Percentiles rank a stretch among this genome's conserved stretches.
phyloP scores from a whole-genome alignment of 2,329 filamentous ascomycete species.

The Pezicula carpinea region DNA sequence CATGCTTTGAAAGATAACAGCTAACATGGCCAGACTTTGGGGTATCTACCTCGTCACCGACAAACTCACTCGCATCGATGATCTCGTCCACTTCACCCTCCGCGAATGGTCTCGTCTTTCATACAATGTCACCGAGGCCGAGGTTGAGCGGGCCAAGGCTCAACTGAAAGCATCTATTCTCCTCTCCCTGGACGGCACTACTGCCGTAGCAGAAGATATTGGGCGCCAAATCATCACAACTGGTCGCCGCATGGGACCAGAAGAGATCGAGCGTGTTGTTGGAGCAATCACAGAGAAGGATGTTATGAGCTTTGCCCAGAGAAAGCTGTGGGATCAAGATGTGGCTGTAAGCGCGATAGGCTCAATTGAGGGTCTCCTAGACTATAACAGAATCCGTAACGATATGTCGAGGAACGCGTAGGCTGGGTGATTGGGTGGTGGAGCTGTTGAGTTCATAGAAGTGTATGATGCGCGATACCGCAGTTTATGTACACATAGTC shows the following conservation, averaged over 20 bases:
- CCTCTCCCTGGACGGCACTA: constrained; percentile 94
- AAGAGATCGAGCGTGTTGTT: constrained; percentile 91
- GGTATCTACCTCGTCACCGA: constrained; percentile 98
- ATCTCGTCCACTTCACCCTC: constrained; percentile 96
- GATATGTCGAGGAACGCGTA: constrained; percentile 78
- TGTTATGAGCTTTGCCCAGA: constrained; percentile 92
- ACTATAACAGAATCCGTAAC: constrained; percentile 74
- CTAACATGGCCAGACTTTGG: constrained; percentile 71
- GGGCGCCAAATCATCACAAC: constrained; percentile 98
- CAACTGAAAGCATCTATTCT: constrained; percentile 98
- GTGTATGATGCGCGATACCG: constrained; percentile 29
- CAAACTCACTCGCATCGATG: constrained; percentile 80
- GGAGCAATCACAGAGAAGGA: constrained; percentile 90
- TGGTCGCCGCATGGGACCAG: constrained; percentile 82
- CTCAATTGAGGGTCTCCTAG: constrained; percentile 78
- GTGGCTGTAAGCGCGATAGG: constrained; percentile 91
- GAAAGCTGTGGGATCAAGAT: constrained; percentile 96
- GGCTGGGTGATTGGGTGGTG: constrained; percentile 10
- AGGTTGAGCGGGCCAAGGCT: constrained; percentile 97
- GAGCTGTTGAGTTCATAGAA: constrained; percentile 20
- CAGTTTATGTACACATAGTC: constrained; percentile 28
- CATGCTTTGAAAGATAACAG: constrained; percentile 19
- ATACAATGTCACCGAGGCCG: constrained; percentile 79
- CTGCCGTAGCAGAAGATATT: constrained; percentile 95
- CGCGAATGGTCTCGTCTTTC: constrained; percentile 97